Conservation (phyloP, 768 basidiomycete genomes). For the Mycena filopes region DNA sequence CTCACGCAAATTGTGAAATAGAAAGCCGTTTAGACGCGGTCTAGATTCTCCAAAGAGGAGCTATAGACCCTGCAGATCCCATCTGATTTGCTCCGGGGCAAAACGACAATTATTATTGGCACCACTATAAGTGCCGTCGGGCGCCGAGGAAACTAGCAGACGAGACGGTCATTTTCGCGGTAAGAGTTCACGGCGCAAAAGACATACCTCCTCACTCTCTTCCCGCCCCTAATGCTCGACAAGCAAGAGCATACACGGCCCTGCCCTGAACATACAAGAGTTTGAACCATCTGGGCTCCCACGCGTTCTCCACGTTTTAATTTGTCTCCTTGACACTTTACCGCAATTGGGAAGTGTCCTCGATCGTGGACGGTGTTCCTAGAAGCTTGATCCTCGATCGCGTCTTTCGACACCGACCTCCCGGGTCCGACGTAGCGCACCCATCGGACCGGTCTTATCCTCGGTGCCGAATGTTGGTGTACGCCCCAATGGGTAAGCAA, state of each 20-base stretch:
- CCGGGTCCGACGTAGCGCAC: conserved; percentile 47
- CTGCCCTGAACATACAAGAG: not conserved
- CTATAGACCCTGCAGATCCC: conserved; percentile 49
- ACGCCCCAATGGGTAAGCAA: conserved; percentile 24
- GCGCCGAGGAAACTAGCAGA: conserved; percentile 30
- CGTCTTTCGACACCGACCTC: conserved; percentile 37
- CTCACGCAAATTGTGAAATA: conserved; percentile 19
- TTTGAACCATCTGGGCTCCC: not conserved
- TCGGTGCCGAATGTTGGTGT: conserved; percentile 46
- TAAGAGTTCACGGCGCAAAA: conserved; percentile 14
- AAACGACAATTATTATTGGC: conserved; percentile 29
- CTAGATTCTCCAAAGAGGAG: conserved; percentile 48
- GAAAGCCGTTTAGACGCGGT: conserved; percentile 37
- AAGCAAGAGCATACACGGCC: conserved; percentile 12
- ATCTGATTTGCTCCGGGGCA: conserved; percentile 38
- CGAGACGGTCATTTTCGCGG: conserved; percentile 25
- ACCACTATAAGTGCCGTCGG: conserved; percentile 38
- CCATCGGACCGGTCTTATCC: conserved; percentile 26
- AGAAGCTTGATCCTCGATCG: conserved; percentile 23
- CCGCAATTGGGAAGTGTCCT: conserved; percentile 7
- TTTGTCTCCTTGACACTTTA: conserved; percentile 8
- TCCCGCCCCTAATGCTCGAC: not conserved
- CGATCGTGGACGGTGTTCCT: conserved; percentile 19
- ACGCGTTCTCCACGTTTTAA: conserved; percentile 26
- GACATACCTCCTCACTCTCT: conserved; percentile 5